Evolutionary conservation across 768 basidiomycete species (phyloP), one percentile per base, ranked within the genome.

Genomic region (Clitopilus hobsonii): DNA sequence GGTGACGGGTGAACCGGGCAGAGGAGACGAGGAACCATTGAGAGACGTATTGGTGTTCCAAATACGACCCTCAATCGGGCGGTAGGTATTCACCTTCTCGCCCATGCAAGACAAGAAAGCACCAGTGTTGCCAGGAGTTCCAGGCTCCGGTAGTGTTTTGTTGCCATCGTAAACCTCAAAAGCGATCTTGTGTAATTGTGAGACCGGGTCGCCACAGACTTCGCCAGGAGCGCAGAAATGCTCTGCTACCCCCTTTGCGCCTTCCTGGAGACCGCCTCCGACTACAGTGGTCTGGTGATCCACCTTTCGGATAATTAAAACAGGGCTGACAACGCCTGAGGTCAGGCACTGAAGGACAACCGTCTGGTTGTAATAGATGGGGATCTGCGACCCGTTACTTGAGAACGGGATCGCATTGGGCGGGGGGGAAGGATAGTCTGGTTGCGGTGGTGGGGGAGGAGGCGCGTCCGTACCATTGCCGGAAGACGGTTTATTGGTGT

Each of bases 281-380:
- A 95, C 88, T 30, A 89, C 94, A 6, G 85, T 90, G 1, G 91
- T 92, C 60, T 87, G 89, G 61, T 89, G 87, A 63, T 97, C 95
- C 52, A 97, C 91, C 64, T 94, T 93, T 53, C 96, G 90, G 61
- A 98, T 89, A 71, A 98, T 89, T 41, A 98, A 78, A 36, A 94
- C 86, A 8, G 96, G 96, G 56, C 91, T 92, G 62, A 96, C 90
- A 38, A 94, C 89, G 25, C 94, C 96, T 2, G 96, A 96, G 1
- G 90, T 90, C 60, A 96, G 76, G 64, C 94, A 98, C 66, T 98
- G 96, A 29, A 98, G 71, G 26, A 98, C 92, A 48, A 98, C 89
- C 1, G 93, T 94, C 69, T 95, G 91, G 66, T 98, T 98, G 78
- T 98, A 98, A 71, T 94, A 93, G 55, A 98, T 87, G 16, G 94